Conservation (phyloP, 768 basidiomycete species). For the Amanita phalloides region DNA sequence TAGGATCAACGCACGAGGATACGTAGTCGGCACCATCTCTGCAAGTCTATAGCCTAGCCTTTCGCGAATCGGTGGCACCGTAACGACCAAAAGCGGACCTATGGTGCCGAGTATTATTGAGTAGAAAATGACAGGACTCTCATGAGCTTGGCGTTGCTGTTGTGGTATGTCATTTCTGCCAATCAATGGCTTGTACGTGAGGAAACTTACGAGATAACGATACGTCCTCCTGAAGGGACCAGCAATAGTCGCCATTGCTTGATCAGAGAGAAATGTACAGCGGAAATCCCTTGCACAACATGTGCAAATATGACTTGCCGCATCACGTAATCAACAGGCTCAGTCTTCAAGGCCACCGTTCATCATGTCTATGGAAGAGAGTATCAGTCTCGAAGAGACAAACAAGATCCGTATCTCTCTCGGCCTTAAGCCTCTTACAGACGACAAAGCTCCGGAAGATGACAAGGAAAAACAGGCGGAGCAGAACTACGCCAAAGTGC, state of each 20-base stretch:
- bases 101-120: constrained; percentile 64
- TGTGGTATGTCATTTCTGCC: constrained; percentile 8
- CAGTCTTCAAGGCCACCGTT: constrained; percentile 5
- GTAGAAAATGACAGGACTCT: constrained; percentile 86
- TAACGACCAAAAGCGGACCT: constrained; percentile 65
- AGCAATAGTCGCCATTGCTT: constrained; percentile 31
- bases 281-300: not conserved
- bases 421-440: constrained; percentile 88
- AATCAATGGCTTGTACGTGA: not conserved
- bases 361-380: constrained; percentile 69
- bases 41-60: constrained; percentile 62
- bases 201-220: constrained; percentile 31
- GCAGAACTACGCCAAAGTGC: constrained; percentile 68
- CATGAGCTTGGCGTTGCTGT: constrained; percentile 87
- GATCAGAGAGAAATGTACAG: not conserved
- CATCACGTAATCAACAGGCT: constrained; percentile 14
- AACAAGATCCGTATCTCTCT: constrained; percentile 92
- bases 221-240: constrained; percentile 41
- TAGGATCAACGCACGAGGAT: constrained; percentile 50
- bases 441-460: constrained; percentile 60
- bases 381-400: constrained; percentile 88
- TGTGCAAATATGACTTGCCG: constrained; percentile 3
- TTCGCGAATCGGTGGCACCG: constrained; percentile 71
- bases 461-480: constrained; percentile 80
- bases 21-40: constrained; percentile 64